Evolutionary conservation across 1,139 yeast genomes (phyloP), one percentile per base, ranked within the genome.

Genomic region (Suhomyces kunorum): DNA sequence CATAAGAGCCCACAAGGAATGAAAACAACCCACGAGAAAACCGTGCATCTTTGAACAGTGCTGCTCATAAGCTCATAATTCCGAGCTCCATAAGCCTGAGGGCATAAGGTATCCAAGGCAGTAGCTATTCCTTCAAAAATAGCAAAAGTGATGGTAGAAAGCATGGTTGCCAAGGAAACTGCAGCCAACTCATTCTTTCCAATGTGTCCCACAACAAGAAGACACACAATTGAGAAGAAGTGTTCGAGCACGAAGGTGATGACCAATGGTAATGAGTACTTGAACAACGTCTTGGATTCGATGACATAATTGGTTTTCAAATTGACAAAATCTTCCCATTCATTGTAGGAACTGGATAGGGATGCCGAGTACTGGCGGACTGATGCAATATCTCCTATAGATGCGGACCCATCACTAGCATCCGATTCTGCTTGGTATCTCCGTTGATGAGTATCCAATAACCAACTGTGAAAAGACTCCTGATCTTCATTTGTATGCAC

Each of bases 131-230:
- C 97, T 63, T 87, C 95, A 58, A 87, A 85, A 2, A 88, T 67
- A 1, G 95, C 95, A 51, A 86, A 77, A 0, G 92, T 81, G 38
- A 89, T 87, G 27, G 92, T 86, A 1, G 92, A 81, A 1, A 95
- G 83, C 95, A 89, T 88, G 3, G 90, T 79, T 0, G 90, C 96
- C 48, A 89, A 68, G 0, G 95, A 86, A 2, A 87, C 95, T 0
- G 90, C 89, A 0, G 89, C 89, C 42, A 84, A 63, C 59, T 83
- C 88, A 42, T 70, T 75, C 40, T 79, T 82, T 19, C 92, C 92
- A 38, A 83, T 58, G 54, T 81, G 87, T 0, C 88, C 88, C 22
- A 84, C 92, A 17, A 83, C 84, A 18, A 85, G 63, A 32, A 86
- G 76, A 50, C 85, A 79, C 8, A 84, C 85, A 39, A 85, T 71